Evolutionary conservation across 331 rosid species (phyloP), one percentile per base, ranked within the genome.

Genomic region (Cydonia oblonga): DNA sequence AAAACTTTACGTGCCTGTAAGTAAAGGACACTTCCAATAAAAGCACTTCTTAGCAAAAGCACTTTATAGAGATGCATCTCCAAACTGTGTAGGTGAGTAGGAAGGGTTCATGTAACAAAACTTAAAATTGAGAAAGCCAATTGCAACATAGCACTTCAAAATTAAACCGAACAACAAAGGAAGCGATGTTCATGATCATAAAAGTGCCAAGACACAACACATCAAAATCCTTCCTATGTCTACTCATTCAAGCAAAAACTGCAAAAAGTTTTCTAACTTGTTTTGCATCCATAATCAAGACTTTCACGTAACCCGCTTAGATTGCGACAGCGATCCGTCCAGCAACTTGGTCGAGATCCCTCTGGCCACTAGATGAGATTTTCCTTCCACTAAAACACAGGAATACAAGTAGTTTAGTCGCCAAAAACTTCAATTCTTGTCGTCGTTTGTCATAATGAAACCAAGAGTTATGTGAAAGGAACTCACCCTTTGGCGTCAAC

Each of bases 331-430:
- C 78, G 4, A 66, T 78, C 22, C 82, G 23, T 24, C 82, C 82
- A 32, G 82, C 82, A 49, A 78, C 82, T 78, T 78, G 82, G 78
- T 78, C 73, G 16, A 78, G 77, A 73, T 78, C 78, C 56, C 78
- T 61, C 30, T 49, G 82, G 32, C 82, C 78, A 13, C 2, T 66
- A 35, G 82, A 49, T 38, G 78, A 44, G 74, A 78, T 72, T 46
- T 60, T 72, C 78, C 82, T 57, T 15, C 82, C 78, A 42, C 82
- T 71, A 64, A 66, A 19, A 71, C 74, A 69, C n/a, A 26, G 28
- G 67, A 35, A 25, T 4, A 57, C 14, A 66, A 1, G 18, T 66
- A 7, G 46, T 35, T 75, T 5, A 75, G 10, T 20, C 20, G 1
- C 57, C 29, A 18, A 64, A 64, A 64, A 10, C 16, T 32, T n/a